Evolutionary conservation across 345 rosid genomes (phyloP).

Genomic region (Corchorus olitorius): DNA sequence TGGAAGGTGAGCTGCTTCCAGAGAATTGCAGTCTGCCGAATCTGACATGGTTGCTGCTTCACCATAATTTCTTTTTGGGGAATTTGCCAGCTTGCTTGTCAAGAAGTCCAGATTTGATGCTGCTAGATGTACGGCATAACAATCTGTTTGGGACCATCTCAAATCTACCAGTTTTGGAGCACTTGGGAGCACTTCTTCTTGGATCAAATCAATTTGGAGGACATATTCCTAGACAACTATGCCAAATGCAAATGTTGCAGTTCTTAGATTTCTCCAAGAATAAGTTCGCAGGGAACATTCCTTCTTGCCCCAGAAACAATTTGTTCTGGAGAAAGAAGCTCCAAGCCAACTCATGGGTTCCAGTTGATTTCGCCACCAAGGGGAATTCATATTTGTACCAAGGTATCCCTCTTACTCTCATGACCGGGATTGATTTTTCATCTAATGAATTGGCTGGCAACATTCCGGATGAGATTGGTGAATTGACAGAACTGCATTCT

Average conservation of each 20-base stretch:
- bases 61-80: slow-evolving; percentile 16
- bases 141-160: slow-evolving; percentile 10
- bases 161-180: background rate
- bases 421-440: slow-evolving; percentile 30
- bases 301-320: slow-evolving; percentile 18
- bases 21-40: slow-evolving; percentile 14
- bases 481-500: slow-evolving; percentile 21
- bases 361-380: slow-evolving; percentile 30
- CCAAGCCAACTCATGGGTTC: slow-evolving; percentile 22
- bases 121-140: slow-evolving; percentile 21
- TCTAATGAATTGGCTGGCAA: slow-evolving; percentile 15
- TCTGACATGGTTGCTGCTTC: slow-evolving; percentile 24
- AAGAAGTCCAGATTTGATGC: slow-evolving; percentile 6
- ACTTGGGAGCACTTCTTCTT: slow-evolving; percentile 24
- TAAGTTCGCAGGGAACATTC: slow-evolving; percentile 18
- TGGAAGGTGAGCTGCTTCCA: slow-evolving; percentile 18
- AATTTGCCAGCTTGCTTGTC: slow-evolving; percentile 19
- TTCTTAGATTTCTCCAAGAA: slow-evolving; percentile 29
- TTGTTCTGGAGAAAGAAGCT: slow-evolving; percentile 16
- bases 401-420: slow-evolving; percentile 27
- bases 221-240: background rate
- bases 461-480: slow-evolving; percentile 21
- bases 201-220: slow-evolving; percentile 21
- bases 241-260: slow-evolving; percentile 26
- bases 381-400: slow-evolving; percentile 18